Evolutionary conservation across 495 filamentous ascomycete species (phyloP), one percentile per base, ranked within the genome.

Genomic region (Amphirosellinia nigrospora): DNA sequence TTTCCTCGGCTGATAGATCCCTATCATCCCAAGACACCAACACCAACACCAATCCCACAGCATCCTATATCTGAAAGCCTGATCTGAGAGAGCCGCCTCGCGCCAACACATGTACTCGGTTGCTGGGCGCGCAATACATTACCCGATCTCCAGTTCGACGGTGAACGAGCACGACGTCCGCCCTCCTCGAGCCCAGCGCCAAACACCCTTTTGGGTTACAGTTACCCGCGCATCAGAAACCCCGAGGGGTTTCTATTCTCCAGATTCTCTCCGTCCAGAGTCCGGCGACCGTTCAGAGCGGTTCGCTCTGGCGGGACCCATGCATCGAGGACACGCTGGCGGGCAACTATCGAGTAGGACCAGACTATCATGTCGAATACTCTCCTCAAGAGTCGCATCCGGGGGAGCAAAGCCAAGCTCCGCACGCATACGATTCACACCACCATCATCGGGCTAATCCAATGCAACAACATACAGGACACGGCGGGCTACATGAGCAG

Each of bases 221-320:
- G 65, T 61, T 70, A 36, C 62, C 67, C 41, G 60, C 77, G 58
- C 70, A 66, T 46, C 73, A 74, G 72, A 74, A 82, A 81, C 82
- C 83, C 81, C 76, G 72, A 80, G 81, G 82, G 83, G 83, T 83
- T 78, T 78, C 74, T 63, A 71, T 78, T 71, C 71, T 77, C 75
- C 82, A 81, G 82, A 85, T 84, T 83, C 78, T 85, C 80, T 82
- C 83, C 71, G 79, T 83, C 80, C 83, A 86, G 79, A 83, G 72
- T 80, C 82, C 83, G 84, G 86, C 85, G 84, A 85, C 84, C 87
- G 88, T 87, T 88, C 86, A 87, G 86, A 87, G 87, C 87, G 86
- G 84, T 80, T 83, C 85, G 88, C 87, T 90, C 87, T 89, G 89
- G 89, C 87, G 87, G 88, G 86, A 87, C 86, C 85, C 87, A 91